Evolutionary conservation across 129 eudicot genomes (phyloP).

Genomic region (Chrysanthemum makinoi): DNA sequence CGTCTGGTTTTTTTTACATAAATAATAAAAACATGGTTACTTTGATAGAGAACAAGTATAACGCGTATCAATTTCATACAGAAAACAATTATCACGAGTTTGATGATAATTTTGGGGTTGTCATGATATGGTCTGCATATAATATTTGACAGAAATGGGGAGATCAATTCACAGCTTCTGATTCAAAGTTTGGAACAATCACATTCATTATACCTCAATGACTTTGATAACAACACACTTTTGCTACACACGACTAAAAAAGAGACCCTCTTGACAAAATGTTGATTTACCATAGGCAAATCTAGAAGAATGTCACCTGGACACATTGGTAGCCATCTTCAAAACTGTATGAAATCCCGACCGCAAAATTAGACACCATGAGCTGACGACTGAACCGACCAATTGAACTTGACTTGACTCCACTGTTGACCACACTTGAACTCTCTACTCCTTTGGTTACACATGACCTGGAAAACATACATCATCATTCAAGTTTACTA

Average conservation of each 20-base stretch:
- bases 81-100: too few species aligned
- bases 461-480: conserved; percentile 19
- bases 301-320: conserved; percentile 15
- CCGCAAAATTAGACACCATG: conserved; percentile 19
- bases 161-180: conserved; percentile 23
- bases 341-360: conserved; percentile 24
- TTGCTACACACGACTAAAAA: conserved; percentile 23
- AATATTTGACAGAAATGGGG: conserved; percentile 10
- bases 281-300: conserved; percentile 22
- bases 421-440: conserved; percentile 17
- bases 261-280: conserved; percentile 25
- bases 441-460: conserved; percentile 2
- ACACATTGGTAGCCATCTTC: conserved; percentile 10
- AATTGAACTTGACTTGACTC: conserved; percentile 19
- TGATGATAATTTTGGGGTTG: neutral
- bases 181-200: conserved; percentile 13
- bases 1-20: too few species aligned
- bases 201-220: conserved; percentile 13
- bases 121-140: neutral
- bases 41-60: too few species aligned
- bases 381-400: conserved; percentile 6
- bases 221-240: conserved; percentile 29
- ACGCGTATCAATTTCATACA: too few species aligned
- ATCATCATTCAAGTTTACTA: too few species aligned
- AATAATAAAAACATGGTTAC: too few species aligned